phyloP scores from a whole-genome alignment of 257 asterid genomes.

The Verbena officinalis region DNA sequence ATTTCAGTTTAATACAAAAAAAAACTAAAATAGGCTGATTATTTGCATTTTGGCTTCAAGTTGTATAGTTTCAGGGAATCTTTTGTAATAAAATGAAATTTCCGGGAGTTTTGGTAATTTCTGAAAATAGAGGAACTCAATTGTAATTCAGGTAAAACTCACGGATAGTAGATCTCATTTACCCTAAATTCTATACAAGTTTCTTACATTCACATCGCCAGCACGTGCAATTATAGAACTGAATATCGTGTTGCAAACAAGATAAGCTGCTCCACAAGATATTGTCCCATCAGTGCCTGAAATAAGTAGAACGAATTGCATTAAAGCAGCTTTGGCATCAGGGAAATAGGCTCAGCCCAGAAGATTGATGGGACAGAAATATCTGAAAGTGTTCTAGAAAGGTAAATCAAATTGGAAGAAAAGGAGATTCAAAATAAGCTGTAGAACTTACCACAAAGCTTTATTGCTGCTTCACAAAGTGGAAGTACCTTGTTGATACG shows the following conservation, averaged over 20 bases:
- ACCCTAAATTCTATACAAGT: slow-evolving; percentile 13
- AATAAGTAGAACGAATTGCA: slow-evolving; percentile 23
- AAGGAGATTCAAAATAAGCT: slow-evolving; percentile 3
- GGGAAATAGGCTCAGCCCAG: slow-evolving; percentile 15
- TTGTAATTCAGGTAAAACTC: too few relatives aligned
- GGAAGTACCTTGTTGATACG: slow-evolving; percentile 85
- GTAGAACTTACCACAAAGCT: slow-evolving; percentile 75
- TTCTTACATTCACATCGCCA: slow-evolving; percentile 76
- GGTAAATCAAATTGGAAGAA: slow-evolving; percentile 2
- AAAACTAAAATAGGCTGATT: too few relatives aligned
- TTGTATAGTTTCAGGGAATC: too few relatives aligned
- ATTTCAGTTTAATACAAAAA: too few relatives aligned
- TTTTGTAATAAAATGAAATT: too few relatives aligned
- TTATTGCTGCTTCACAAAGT: slow-evolving; percentile 72
- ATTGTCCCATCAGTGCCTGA: slow-evolving; percentile 86
- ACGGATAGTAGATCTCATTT: too few relatives aligned
- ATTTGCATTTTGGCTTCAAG: too few relatives aligned
- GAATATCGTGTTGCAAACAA: slow-evolving; percentile 77
- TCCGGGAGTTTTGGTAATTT: too few relatives aligned
- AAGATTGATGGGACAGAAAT: not conserved
- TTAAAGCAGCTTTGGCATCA: slow-evolving; percentile 29
- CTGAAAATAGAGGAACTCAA: too few relatives aligned
- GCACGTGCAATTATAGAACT: slow-evolving; percentile 59
- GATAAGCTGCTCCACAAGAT: slow-evolving; percentile 85
- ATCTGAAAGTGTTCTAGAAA: not conserved